Conservation (phyloP, 257 asterid genomes). For the Solanum gracilifrons region DNA sequence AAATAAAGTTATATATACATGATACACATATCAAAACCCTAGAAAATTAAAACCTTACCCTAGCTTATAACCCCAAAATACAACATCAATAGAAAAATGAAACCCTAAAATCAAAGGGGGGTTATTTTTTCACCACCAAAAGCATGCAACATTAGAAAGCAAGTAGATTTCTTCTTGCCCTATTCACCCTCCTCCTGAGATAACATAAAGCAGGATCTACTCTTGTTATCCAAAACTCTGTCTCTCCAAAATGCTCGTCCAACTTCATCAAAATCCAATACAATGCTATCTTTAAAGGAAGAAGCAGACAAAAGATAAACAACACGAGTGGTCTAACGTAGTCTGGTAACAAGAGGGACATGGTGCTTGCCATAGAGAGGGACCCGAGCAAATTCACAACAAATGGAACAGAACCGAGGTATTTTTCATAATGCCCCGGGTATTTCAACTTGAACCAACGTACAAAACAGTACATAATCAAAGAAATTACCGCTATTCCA, state of each 20-base stretch:
- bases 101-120: too few species aligned
- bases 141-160: background rate
- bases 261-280: background rate
- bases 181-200: background rate
- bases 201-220: background rate
- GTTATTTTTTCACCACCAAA: too few species aligned
- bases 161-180: too few species aligned
- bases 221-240: background rate
- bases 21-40: too few species aligned
- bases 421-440: background rate
- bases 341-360: background rate
- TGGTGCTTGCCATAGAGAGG: background rate
- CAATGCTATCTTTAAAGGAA: background rate
- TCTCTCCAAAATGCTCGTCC: background rate
- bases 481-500: background rate
- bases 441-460: background rate
- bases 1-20: too few species aligned
- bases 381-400: background rate
- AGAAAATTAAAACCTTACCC: too few species aligned
- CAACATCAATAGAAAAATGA: too few species aligned
- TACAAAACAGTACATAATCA: background rate
- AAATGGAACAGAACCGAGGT: background rate
- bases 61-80: too few species aligned
- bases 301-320: background rate
- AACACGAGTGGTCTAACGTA: background rate